Evolutionary conservation across 495 filamentous ascomycete species (phyloP).

Genomic region (Aspergillus bridgeri): DNA sequence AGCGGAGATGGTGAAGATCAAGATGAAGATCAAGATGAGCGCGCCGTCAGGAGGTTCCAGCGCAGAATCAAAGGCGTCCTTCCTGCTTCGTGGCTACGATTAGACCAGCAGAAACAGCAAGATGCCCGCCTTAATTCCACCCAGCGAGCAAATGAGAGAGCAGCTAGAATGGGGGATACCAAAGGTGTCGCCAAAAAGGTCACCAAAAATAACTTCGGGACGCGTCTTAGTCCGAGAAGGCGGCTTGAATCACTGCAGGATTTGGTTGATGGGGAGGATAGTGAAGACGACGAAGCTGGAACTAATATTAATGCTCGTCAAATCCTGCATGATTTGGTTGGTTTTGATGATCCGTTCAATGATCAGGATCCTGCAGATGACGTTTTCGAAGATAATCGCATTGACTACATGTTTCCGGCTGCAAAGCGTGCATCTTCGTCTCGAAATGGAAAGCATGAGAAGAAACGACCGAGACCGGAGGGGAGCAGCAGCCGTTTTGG

Average conservation of each 20-base stretch:
- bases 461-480: conserved; percentile 35
- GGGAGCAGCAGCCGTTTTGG: conserved; percentile 10
- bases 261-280: conserved; percentile 50
- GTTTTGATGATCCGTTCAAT: conserved; percentile 23
- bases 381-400: conserved; percentile 53
- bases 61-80: conserved; percentile 77
- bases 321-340: conserved; percentile 11
- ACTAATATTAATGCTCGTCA: conserved; percentile 8
- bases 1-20: conserved; percentile 3
- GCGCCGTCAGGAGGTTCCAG: conserved; percentile 36
- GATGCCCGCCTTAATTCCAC: conserved; percentile 30
- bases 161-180: conserved; percentile 23
- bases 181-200: conserved; percentile 47
- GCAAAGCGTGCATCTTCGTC: conserved; percentile 3
- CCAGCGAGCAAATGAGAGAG: conserved; percentile 21
- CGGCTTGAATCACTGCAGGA: conserved; percentile 31
- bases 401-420: conserved; percentile 54
- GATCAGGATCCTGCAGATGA: conserved; percentile 33
- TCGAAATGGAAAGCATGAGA: conserved; percentile 41
- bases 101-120: conserved; percentile 53
- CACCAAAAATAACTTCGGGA: conserved; percentile 22
- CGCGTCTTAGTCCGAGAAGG: conserved; percentile 10
- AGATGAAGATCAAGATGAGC: conserved; percentile 22
- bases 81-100: conserved; percentile 83
- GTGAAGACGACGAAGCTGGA: conserved; percentile 33